Conservation (phyloP, 2,329 filamentous ascomycete species). For the Neonectria magnoliae region DNA sequence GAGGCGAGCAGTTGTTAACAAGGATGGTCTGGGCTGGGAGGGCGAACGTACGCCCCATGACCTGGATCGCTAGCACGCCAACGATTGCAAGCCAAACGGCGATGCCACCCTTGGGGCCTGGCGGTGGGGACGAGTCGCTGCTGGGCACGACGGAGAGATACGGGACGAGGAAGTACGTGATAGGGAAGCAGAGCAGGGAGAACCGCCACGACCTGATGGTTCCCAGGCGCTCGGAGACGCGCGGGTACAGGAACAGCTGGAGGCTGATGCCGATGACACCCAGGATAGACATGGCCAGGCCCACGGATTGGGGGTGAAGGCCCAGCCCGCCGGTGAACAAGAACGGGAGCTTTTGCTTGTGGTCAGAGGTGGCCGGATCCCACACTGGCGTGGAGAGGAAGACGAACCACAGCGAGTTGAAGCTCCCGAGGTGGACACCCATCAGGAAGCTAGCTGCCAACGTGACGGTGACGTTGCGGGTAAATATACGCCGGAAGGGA, state of each 20-base stretch:
- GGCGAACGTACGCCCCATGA: conserved; percentile 73
- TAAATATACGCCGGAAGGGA: conserved; percentile 65
- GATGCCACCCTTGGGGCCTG: conserved; percentile 62
- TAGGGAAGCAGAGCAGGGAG: conserved; percentile 75
- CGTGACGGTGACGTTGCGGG: conserved; percentile 62
- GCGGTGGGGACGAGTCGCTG: conserved; percentile 55
- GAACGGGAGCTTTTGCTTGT: conserved; percentile 59
- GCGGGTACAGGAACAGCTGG: conserved; percentile 42
- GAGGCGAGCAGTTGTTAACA: conserved; percentile 59
- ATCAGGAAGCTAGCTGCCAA: conserved; percentile 75
- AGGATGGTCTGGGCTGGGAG: conserved; percentile 58
- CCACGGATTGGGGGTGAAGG: conserved; percentile 75
- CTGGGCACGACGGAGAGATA: conserved; percentile 76
- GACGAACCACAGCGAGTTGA: conserved; percentile 79
- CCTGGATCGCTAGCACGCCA: conserved; percentile 70
- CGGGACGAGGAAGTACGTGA: conserved; percentile 75
- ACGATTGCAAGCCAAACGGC: conserved; percentile 73
- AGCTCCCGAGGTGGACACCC: conserved; percentile 78
- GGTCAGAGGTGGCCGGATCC: conserved; percentile 50
- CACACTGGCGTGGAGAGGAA: conserved; percentile 79
- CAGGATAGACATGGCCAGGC: conserved; percentile 80
- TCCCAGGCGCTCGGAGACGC: conserved; percentile 25
- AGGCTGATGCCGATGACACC: conserved; percentile 79
- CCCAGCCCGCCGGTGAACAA: conserved; percentile 80
- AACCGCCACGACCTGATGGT: conserved; percentile 25